Percentiles rank a stretch among this genome's conserved stretches.
Conservation (phyloP, 2,329 filamentous ascomycete genomes). For the Botrytis porri region DNA sequence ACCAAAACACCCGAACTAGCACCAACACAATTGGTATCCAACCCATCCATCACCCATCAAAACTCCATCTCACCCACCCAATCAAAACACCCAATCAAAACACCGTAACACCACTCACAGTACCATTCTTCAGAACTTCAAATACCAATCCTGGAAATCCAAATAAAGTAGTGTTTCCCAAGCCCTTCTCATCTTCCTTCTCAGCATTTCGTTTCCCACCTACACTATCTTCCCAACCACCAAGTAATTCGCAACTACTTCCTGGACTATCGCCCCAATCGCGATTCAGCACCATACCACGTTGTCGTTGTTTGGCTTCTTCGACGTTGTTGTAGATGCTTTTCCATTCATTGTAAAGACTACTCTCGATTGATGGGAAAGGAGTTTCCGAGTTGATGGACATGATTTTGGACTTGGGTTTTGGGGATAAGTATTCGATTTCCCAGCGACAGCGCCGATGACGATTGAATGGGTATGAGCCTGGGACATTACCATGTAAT, state of each 20-base stretch:
- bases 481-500: slow-evolving; percentile 90
- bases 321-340: slow-evolving; percentile 57
- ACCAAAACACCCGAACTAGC: not conserved
- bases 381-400: slow-evolving; percentile 58
- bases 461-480: slow-evolving; percentile 94
- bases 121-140: slow-evolving; percentile 90
- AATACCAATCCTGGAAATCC: slow-evolving; percentile 93
- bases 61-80: not conserved
- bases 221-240: slow-evolving; percentile 77
- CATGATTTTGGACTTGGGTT: slow-evolving; percentile 41
- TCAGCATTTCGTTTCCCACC: slow-evolving; percentile 42
- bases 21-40: slow-evolving; percentile 4
- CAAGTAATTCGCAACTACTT: slow-evolving; percentile 77
- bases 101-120: slow-evolving; percentile 83
- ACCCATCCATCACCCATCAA: slow-evolving; percentile 10
- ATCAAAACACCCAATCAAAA: slow-evolving; percentile 72
- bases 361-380: slow-evolving; percentile 69
- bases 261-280: slow-evolving; percentile 91
- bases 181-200: slow-evolving; percentile 51
- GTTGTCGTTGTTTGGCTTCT: slow-evolving; percentile 51
- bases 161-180: slow-evolving; percentile 79
- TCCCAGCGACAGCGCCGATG: slow-evolving; percentile 88
- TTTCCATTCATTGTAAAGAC: slow-evolving; percentile 68
- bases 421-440: slow-evolving; percentile 53
- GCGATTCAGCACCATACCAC: slow-evolving; percentile 85